Conservation (phyloP, 495 filamentous ascomycete species). For the Penicillium daleae region DNA sequence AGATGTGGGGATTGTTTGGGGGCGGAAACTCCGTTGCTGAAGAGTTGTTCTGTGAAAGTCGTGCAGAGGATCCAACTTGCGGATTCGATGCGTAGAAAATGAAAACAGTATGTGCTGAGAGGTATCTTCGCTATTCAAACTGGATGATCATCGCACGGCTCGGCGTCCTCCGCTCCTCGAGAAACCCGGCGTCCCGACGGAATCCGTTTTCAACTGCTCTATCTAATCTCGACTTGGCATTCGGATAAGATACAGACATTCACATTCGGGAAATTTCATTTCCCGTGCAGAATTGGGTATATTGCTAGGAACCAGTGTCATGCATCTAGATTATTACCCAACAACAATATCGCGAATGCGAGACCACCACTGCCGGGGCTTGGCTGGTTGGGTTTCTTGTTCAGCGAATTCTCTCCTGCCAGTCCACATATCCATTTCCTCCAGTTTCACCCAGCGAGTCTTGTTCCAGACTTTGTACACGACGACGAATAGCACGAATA, state of each 20-base stretch:
- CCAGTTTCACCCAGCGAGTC: slow-evolving; percentile 53
- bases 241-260: neutral
- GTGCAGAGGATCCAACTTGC: neutral
- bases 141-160: neutral
- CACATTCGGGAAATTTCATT: neutral
- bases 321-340: no score
- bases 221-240: neutral
- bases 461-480: slow-evolving; percentile 63
- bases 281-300: neutral
- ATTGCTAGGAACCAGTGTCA: neutral
- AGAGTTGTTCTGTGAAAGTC: neutral
- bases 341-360: slow-evolving; percentile 30
- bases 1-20: slow-evolving; percentile 4
- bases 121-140: neutral
- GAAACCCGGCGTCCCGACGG: slow-evolving; percentile 24
- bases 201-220: slow-evolving; percentile 26
- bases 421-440: slow-evolving; percentile 63
- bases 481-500: slow-evolving; percentile 63
- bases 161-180: slow-evolving; percentile 7
- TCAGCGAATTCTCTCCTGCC: slow-evolving; percentile 50
- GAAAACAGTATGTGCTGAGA: neutral
- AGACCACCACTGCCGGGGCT: slow-evolving; percentile 20
- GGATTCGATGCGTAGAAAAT: neutral
- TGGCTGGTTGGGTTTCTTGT: slow-evolving; percentile 15
- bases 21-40: neutral